Evolutionary conservation across 805 yeast species (phyloP), one percentile per base, ranked within the genome.

Genomic region (Isabelozyma heimii): DNA sequence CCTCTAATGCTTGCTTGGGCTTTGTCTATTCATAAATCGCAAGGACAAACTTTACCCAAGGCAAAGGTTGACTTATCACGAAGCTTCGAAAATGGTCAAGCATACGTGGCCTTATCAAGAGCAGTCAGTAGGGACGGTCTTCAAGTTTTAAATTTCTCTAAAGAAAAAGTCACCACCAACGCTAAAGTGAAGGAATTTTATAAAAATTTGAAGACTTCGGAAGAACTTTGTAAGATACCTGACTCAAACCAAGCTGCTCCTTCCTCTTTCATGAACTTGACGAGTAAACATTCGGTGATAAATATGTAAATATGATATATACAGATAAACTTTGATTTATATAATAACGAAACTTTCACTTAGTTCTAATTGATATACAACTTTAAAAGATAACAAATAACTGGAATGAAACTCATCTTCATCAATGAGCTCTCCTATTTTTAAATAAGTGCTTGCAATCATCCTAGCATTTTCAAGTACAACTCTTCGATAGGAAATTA

Each of bases 1-100:
- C 99, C 99, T 0, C 69, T 94, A 46, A 84, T 92, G 57, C 71
- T 91, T n/a, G 96, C 99, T 0, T 94, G 98, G 97, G 91, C 99
- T 0, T 67, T 94, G 41, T 91, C 97, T 0, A 91, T 94, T 42
- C 99, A 94, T 63, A 92, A 94, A 69, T 84, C 97, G 0, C 99
- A 92, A 65, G 99, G 99, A 0, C 98, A 94, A 64, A 91, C 98
- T 1, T 51, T 64, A 40, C 64, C 61, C 1, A 91, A 66, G 96
- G 99, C 10, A 91, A 92, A 66, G 88, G 96, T 92, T 5, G 96
- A 94, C 63, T 75, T 92, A 52, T 73, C 77, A 37, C 75, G 76
- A 48, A 83, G 87, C 1, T 92, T 92, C 66, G 98, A 91, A 61
- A 84, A 82, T 46, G 99, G 99, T 0, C 99, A 94, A 64, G 95